Conservation (phyloP, 208 protist genomes). For the Wallacemonas sp. region DNA sequence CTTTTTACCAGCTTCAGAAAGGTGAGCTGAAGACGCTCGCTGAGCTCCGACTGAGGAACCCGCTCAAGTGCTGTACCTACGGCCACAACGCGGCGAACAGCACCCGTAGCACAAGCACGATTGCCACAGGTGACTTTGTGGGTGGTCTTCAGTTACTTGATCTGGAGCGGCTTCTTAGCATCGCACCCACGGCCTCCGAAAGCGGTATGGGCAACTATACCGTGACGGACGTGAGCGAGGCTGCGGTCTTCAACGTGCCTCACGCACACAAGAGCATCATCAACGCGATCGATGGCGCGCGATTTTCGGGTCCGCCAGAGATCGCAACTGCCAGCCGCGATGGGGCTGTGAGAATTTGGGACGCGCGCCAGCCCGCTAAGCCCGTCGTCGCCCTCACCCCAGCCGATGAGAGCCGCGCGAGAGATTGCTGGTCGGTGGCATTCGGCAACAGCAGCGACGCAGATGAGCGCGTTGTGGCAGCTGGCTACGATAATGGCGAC, state of each 20-base stretch:
- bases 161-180: constrained; percentile 44
- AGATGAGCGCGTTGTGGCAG: constrained; percentile 89
- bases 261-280: constrained; percentile 93
- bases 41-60: constrained; percentile 57
- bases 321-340: constrained; percentile 87
- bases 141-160: constrained; percentile 86
- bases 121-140: constrained; percentile 89
- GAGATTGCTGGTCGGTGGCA: constrained; percentile 93
- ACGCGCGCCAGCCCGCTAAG: constrained; percentile 83
- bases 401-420: constrained; percentile 44
- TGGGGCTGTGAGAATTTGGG: constrained; percentile 93
- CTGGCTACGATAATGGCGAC: constrained; percentile 96
- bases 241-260: constrained; percentile 49
- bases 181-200: background rate
- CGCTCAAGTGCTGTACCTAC: constrained; percentile 93
- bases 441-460: constrained; percentile 92
- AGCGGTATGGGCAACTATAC: constrained; percentile 16
- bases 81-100: constrained; percentile 42
- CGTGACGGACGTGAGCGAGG: constrained; percentile 32
- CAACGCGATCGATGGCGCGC: constrained; percentile 93
- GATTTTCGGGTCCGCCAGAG: constrained; percentile 82
- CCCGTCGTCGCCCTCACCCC: constrained; percentile 87
- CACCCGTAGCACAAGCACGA: constrained; percentile 20
- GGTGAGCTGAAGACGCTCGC: constrained; percentile 67
- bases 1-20: constrained; percentile 76